Evolutionary conservation across 208 protist genomes (phyloP).

Genomic region (Leishmania arabica): DNA sequence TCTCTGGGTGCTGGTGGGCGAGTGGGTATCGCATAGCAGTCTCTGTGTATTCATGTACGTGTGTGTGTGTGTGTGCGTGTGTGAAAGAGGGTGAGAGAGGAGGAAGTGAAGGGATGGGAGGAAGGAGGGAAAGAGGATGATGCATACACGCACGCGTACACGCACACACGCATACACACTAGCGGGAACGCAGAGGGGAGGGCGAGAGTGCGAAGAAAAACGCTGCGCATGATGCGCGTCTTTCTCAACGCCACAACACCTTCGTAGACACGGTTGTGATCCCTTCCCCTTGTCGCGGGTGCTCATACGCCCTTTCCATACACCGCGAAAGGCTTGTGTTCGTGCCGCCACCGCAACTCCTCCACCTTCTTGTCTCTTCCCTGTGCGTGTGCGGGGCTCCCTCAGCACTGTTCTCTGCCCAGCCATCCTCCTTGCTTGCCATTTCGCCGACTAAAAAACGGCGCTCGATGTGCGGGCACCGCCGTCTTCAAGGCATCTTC

Average conservation of each 20-base stretch:
- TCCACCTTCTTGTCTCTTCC: too few species aligned
- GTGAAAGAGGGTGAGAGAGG: background rate
- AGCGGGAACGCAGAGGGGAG: background rate
- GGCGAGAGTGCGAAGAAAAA: background rate
- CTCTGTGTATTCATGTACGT: background rate
- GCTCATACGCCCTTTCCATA: background rate
- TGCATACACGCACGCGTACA: slow-evolving; percentile 1
- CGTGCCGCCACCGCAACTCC: background rate
- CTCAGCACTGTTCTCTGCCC: background rate
- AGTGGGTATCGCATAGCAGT: background rate
- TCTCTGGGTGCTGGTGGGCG: background rate
- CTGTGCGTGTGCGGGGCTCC: too few species aligned
- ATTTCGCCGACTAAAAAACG: background rate
- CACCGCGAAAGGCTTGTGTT: background rate
- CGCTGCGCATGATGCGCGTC: background rate
- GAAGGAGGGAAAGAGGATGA: background rate
- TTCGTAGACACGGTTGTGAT: background rate
- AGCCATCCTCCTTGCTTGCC: too few species aligned
- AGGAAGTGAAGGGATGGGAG: background rate
- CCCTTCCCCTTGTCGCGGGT: background rate
- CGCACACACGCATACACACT: background rate
- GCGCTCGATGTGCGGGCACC: too few species aligned
- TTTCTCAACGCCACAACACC: background rate
- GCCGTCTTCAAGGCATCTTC: too few species aligned
- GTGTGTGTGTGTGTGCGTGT: background rate